A percentile compares a stretch with the other conserved stretches of the same genome.
Conservation (phyloP, 352 stramenopile genomes). For the Thalassiosira exigua region DNA sequence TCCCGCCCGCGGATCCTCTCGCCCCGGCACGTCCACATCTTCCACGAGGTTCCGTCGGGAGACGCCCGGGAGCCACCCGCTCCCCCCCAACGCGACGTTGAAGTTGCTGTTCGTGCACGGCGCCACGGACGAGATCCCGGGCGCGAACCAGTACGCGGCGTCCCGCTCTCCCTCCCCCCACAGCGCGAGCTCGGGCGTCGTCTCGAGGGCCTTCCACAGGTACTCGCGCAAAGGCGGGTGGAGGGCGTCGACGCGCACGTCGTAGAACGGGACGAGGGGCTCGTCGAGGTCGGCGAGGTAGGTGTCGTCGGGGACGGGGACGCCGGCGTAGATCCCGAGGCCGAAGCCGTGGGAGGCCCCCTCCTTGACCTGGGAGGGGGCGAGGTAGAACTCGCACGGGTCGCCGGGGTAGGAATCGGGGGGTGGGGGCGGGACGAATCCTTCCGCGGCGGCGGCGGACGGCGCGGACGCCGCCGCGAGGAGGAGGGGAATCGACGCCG, state of each 20-base stretch:
- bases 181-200: slow-evolving; percentile 16
- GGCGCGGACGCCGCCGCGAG: not conserved
- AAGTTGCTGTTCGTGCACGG: slow-evolving; percentile 56
- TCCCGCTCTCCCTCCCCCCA: slow-evolving; percentile 12
- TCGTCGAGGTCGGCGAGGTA: slow-evolving; percentile 16
- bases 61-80: slow-evolving; percentile 11
- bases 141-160: slow-evolving; percentile 39
- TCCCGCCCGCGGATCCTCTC: slow-evolving; percentile 30
- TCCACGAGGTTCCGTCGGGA: slow-evolving; percentile 15
- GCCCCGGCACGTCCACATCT: slow-evolving; percentile 23
- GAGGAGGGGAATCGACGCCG: not conserved
- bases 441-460: not conserved
- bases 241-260: slow-evolving; percentile 12
- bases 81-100: slow-evolving; percentile 40
- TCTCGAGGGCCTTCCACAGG: slow-evolving; percentile 13
- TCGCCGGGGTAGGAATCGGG: too few relatives aligned
- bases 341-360: slow-evolving; percentile 60
- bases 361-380: slow-evolving; percentile 62
- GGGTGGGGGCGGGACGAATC: too few relatives aligned
- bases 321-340: slow-evolving; percentile 64
- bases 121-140: slow-evolving; percentile 31
- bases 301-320: slow-evolving; percentile 32
- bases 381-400: slow-evolving; percentile 55
- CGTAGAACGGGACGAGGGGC: slow-evolving; percentile 33
- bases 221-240: slow-evolving; percentile 32